Evolutionary conservation across 129 eudicot genomes (phyloP).

Genomic region (Dittrichia graveolens): DNA sequence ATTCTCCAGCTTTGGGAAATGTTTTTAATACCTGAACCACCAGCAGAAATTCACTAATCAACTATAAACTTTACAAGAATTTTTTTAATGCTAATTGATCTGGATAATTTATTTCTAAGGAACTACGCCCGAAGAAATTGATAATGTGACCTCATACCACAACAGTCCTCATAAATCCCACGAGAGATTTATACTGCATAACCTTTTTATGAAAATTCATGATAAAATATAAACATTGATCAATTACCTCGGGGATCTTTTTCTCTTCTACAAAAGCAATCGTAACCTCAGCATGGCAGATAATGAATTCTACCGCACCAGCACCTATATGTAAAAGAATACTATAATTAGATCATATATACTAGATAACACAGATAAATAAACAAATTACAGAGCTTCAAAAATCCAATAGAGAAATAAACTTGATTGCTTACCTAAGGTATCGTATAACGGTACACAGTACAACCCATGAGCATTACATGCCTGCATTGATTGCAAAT

Average conservation of each 20-base stretch:
- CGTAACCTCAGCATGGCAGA: constrained; percentile 86
- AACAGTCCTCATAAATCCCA: neutral
- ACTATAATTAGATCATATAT: neutral
- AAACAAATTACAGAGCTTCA: neutral
- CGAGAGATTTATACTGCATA: neutral
- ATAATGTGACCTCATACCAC: neutral
- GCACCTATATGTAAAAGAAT: constrained; percentile 60
- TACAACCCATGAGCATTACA: constrained; percentile 94
- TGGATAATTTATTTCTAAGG: neutral
- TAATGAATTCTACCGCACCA: constrained; percentile 88
- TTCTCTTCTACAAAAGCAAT: constrained; percentile 85
- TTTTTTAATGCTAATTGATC: neutral
- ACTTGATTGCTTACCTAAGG: constrained; percentile 58
- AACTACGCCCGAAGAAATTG: neutral
- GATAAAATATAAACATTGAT: neutral
- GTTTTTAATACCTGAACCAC: constrained; percentile 73
- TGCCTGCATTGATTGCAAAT: constrained; percentile 61
- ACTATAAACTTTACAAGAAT: neutral
- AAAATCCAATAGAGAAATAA: neutral
- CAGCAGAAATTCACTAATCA: constrained; percentile 18
- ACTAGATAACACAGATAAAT: neutral
- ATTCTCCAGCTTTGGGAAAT: constrained; percentile 59
- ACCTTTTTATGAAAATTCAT: neutral
- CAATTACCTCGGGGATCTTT: constrained; percentile 76
- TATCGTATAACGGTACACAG: constrained; percentile 92